Evolutionary conservation across 2,329 filamentous ascomycete genomes (phyloP).

Genomic region (Botrytis squamosa): DNA sequence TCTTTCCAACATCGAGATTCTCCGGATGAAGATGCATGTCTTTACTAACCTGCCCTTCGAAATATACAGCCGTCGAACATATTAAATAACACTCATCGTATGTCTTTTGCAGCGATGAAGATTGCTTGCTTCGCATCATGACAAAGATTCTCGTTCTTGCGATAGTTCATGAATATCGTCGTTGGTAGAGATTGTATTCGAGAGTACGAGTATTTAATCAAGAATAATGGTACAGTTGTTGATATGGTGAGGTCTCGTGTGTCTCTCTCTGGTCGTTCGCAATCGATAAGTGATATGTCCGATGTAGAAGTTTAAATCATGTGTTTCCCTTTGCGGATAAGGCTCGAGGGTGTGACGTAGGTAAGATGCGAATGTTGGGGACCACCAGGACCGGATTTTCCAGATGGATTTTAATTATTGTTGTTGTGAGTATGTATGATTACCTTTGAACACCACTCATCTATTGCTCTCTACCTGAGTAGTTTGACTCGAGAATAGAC

Average conservation of each 20-base stretch:
- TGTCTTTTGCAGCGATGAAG: conserved; percentile 86
- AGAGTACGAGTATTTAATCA: neutral
- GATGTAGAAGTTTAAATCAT: conserved; percentile 10
- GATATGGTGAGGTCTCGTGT: conserved; percentile 8
- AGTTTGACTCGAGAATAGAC: neutral
- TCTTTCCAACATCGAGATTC: neutral
- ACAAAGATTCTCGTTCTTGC: conserved; percentile 20
- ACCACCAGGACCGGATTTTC: too few relatives aligned
- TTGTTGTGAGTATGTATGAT: neutral
- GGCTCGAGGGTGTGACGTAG: conserved; percentile 12
- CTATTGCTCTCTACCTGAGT: neutral
- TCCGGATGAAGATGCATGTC: neutral
- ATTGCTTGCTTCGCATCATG: conserved; percentile 55
- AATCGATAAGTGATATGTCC: conserved; percentile 6
- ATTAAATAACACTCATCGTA: conserved; percentile 96
- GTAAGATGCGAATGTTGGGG: neutral
- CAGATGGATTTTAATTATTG: neutral
- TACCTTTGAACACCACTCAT: neutral
- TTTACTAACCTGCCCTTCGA: conserved; percentile 76
- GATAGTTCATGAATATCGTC: conserved; percentile 1
- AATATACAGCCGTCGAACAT: conserved; percentile 94
- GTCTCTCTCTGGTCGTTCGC: neutral
- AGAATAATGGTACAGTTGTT: neutral
- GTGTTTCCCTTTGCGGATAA: conserved; percentile 6
- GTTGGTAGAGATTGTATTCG: neutral